Conservation (phyloP, 805 yeast species). For the Cyberlindnera petersonii region DNA sequence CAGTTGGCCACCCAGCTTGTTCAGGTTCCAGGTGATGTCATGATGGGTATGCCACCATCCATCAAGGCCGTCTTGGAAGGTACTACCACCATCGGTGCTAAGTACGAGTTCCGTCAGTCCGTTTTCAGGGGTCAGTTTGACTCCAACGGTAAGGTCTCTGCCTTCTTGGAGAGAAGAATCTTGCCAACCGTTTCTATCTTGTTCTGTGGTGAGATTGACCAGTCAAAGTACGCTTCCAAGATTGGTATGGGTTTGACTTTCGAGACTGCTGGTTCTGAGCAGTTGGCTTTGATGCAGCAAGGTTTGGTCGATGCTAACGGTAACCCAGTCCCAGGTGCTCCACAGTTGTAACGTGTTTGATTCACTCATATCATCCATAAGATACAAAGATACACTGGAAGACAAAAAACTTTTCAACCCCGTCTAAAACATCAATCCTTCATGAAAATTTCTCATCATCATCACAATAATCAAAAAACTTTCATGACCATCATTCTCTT, state of each 20-base stretch:
- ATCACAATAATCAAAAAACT: not conserved
- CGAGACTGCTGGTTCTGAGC: slow-evolving; percentile 93
- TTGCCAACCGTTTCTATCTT: slow-evolving; percentile 86
- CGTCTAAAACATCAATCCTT: not conserved
- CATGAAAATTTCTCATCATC: not conserved
- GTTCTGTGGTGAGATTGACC: slow-evolving; percentile 92
- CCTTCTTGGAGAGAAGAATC: slow-evolving; percentile 88
- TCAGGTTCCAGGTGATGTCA: slow-evolving; percentile 64
- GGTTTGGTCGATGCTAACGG: slow-evolving; percentile 80
- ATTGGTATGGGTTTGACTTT: slow-evolving; percentile 94
- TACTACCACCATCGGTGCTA: slow-evolving; percentile 90
- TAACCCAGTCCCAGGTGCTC: slow-evolving; percentile 81
- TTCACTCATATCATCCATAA: not conserved
- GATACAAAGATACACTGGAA: not conserved
- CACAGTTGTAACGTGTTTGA: slow-evolving; percentile 38
- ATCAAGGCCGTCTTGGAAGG: slow-evolving; percentile 86
- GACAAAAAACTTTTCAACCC: no score
- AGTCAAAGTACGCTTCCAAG: slow-evolving; percentile 69
- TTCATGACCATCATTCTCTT: not conserved
- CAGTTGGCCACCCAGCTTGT: slow-evolving; percentile 71
- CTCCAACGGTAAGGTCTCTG: slow-evolving; percentile 84
- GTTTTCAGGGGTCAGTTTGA: slow-evolving; percentile 94
- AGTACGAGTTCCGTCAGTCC: slow-evolving; percentile 95
- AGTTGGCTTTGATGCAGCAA: slow-evolving; percentile 86
- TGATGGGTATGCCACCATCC: slow-evolving; percentile 77